A percentile compares a stretch with the other conserved stretches of the same genome.
Evolutionary conservation across 2,329 filamentous ascomycete species (phyloP).

Genomic region (Fusarium ambrosium): DNA sequence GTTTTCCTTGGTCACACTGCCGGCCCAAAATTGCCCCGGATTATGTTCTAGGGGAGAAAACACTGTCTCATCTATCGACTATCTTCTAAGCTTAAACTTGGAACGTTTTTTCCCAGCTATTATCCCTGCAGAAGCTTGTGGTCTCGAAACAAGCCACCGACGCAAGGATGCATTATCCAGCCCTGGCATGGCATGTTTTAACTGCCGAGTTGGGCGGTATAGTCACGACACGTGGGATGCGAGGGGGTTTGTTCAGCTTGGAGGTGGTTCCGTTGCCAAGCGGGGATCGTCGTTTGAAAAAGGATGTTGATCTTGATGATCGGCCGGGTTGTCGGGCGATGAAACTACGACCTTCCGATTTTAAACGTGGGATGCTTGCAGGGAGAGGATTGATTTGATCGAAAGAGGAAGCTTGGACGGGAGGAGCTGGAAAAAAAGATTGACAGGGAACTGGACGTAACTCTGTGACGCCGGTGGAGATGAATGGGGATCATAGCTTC

Average conservation of each 20-base stretch:
- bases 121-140: background rate
- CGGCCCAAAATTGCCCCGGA: slow-evolving; percentile 24
- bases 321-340: slow-evolving; percentile 10
- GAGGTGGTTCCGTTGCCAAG: slow-evolving; percentile 6
- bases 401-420: background rate
- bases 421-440: slow-evolving; percentile 36
- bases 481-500: background rate
- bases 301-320: slow-evolving; percentile 14
- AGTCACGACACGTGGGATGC: background rate
- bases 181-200: background rate
- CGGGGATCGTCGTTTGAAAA: slow-evolving; percentile 10
- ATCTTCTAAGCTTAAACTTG: slow-evolving; percentile 36
- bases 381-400: background rate
- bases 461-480: slow-evolving; percentile 3
- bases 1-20: background rate
- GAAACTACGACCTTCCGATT: slow-evolving; percentile 3
- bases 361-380: background rate
- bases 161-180: background rate
- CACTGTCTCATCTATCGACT: background rate
- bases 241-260: background rate
- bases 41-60: slow-evolving; percentile 11
- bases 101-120: slow-evolving; percentile 12
- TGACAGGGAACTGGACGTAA: slow-evolving; percentile 11
- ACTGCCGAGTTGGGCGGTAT: slow-evolving; percentile 6
- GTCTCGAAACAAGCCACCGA: slow-evolving; percentile 24